Evolutionary conservation across 805 yeast species (phyloP).

Genomic region (Kluyveromyces lactis): DNA sequence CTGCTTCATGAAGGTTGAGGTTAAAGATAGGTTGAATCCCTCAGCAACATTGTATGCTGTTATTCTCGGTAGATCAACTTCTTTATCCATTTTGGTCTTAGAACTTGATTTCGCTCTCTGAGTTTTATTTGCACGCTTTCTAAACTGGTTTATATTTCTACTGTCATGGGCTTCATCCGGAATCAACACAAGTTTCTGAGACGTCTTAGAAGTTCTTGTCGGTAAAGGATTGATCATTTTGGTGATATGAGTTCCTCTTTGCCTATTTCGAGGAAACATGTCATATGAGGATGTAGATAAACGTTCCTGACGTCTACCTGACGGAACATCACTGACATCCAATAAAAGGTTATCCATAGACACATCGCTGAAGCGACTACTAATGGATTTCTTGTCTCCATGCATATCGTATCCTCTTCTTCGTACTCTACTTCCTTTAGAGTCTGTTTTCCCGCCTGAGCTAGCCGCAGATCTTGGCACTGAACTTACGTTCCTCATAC

Average conservation of each 20-base stretch:
- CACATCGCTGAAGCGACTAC: conserved; percentile 58
- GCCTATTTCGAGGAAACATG: conserved; percentile 10
- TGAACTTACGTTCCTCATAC: conserved; percentile 10
- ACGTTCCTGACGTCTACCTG: conserved; percentile 46
- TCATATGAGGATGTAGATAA: conserved; percentile 31
- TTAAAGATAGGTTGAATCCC: conserved; percentile 56
- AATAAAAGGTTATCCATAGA: conserved; percentile 74
- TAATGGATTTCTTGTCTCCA: conserved; percentile 5
- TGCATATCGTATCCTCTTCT: conserved; percentile 4
- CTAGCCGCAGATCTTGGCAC: not conserved
- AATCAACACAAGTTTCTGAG: conserved; percentile 78
- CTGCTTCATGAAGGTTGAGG: conserved; percentile 54
- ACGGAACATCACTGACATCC: conserved; percentile 80
- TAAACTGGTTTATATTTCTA: conserved; percentile 3
- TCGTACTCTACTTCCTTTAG: not conserved
- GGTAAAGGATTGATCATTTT: conserved; percentile 25
- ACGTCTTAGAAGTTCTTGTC: conserved; percentile 75
- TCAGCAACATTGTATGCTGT: conserved; percentile 91
- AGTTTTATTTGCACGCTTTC: conserved; percentile 4
- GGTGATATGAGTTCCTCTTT: conserved; percentile 11
- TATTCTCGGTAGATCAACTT: conserved; percentile 66
- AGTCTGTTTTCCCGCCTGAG: not conserved
- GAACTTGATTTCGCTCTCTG: conserved; percentile 11
- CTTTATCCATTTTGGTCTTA: conserved; percentile 35
- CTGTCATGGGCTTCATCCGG: conserved; percentile 43